These are phyloP conservation scores for Perilla frutescens DNA, from an alignment of 257 asterid species.

Conservation along the genomic window DNA sequence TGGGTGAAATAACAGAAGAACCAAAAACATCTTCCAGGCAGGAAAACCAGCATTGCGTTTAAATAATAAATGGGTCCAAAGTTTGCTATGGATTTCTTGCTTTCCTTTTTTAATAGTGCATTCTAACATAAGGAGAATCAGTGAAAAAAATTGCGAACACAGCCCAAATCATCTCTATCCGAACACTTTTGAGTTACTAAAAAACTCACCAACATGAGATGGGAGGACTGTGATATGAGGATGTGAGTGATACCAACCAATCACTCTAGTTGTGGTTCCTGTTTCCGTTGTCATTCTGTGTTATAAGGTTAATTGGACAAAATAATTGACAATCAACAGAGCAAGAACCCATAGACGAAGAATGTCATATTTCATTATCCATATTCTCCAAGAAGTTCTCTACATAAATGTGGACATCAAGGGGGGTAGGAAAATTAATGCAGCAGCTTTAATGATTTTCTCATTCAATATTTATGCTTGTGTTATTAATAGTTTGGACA, in stretches of 20 bases:
- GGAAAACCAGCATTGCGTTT: not conserved
- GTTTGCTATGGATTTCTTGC: not conserved
- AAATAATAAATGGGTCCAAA: not conserved
- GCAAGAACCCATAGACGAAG: not conserved
- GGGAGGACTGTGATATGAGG: slow-evolving; percentile 99
- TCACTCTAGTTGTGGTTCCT: slow-evolving; percentile 91
- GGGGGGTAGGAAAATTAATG: not conserved
- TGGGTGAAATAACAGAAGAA: not conserved
- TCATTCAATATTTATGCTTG: slow-evolving; percentile 9
- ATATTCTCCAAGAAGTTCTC: slow-evolving; percentile 2
- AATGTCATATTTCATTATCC: not conserved
- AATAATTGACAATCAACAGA: slow-evolving; percentile 17
- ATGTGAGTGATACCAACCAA: slow-evolving; percentile 99
- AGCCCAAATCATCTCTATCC: not conserved
- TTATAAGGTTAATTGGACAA: slow-evolving; percentile 68
- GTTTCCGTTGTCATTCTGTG: slow-evolving; percentile 88
- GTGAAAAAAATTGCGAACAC: not conserved
- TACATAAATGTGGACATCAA: not conserved
- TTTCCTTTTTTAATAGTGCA: not conserved
- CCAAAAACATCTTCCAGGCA: slow-evolving; percentile 2
- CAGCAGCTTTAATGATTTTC: slow-evolving; percentile 1
- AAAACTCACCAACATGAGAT: slow-evolving; percentile 92
- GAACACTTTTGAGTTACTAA: slow-evolving; percentile 3
- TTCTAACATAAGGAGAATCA: slow-evolving; percentile 8
- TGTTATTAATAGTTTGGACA: not conserved